Evolutionary conservation across 495 filamentous ascomycete genomes (phyloP), one percentile per base, ranked within the genome.

Genomic region (Penicillium alfredii): DNA sequence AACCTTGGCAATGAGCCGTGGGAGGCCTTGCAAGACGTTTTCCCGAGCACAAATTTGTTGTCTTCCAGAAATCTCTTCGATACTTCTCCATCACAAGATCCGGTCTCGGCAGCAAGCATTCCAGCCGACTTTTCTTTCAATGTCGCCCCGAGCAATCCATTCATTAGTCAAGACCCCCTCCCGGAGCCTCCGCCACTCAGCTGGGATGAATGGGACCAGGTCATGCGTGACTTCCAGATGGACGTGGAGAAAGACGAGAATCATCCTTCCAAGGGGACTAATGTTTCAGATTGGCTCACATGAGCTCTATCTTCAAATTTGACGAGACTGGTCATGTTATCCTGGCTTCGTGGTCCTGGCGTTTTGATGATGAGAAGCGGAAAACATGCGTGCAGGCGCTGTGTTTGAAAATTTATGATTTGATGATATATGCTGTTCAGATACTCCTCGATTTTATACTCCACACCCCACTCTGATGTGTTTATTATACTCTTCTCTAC

Each of bases 221-320:
- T 73, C 18, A 66, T 73, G 62, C 64, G 64, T 4, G 68, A 73
- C 19, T 73, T 70, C 38, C 61, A 73, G 29, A 56, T 58, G 45
- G 64, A 69, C 22, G 30, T 69, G 27, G 57, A 62, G 11, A 57
- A 63, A 13, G 51, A 53, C 1, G 46, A 53, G 17, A 12, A 40
- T 3, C 33, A 10, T 3, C 43, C 43, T 1, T 34, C 45, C 3
- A 54, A 53, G 28, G 54, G 45, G 10, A 45, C 39, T 15, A 56
- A 61, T 37, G 42, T 61, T n/a, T 41, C 52, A 5, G 55, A 55
- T 35, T 68, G 62, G 64, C 48, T 61, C 42, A 39, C 46, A 26
- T 60, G 24, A 45, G 24, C 14, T 18, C 6, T 6, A 6, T 8
- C 6, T 9, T 9, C 23, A 8, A 9, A n/a, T 25, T 25, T 25